A percentile compares a stretch with the other conserved stretches of the same genome.
Evolutionary conservation across 2,329 filamentous ascomycete genomes (phyloP).

Genomic region (Spiromastix sp.): DNA sequence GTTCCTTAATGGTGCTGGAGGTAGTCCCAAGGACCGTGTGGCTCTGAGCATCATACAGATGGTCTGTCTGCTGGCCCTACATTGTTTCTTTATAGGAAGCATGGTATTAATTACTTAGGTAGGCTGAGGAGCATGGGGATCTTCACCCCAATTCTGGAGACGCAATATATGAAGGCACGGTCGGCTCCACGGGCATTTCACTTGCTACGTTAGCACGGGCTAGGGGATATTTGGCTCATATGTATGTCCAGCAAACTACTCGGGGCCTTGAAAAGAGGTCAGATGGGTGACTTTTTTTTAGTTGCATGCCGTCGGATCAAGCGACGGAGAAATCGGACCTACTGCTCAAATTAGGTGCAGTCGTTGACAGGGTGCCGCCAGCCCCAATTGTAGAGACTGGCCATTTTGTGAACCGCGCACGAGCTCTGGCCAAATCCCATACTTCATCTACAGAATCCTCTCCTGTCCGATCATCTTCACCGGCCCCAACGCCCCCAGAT

Average conservation of each 20-base stretch:
- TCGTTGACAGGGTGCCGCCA: slow-evolving; percentile 82
- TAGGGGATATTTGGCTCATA: slow-evolving; percentile 82
- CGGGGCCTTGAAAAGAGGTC: too few species aligned
- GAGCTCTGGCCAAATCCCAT: slow-evolving; percentile 65
- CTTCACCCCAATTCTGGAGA: slow-evolving; percentile 74
- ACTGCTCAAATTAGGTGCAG: slow-evolving; percentile 77
- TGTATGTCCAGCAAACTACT: too few species aligned
- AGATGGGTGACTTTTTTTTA: too few species aligned
- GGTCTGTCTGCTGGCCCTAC: slow-evolving; percentile 23
- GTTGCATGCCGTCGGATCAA: slow-evolving; percentile 92
- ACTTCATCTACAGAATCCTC: slow-evolving; percentile 31
- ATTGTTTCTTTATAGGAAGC: slow-evolving; percentile 4
- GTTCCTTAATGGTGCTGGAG: slow-evolving; percentile 89
- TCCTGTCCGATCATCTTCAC: slow-evolving; percentile 8
- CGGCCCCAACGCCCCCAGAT: slow-evolving; percentile 13
- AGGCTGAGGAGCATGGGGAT: slow-evolving; percentile 68
- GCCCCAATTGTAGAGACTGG: slow-evolving; percentile 87
- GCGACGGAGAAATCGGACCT: slow-evolving; percentile 80
- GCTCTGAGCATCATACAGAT: slow-evolving; percentile 77
- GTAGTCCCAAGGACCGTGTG: slow-evolving; percentile 89
- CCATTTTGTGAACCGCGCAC: slow-evolving; percentile 90
- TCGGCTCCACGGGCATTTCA: slow-evolving; percentile 92
- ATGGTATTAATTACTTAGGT: slow-evolving; percentile 11
- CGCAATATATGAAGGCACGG: slow-evolving; percentile 94
- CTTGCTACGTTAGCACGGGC: slow-evolving; percentile 81